These are phyloP conservation scores for Phaeophleospora eucalypticola DNA, from an alignment of 2,329 filamentous ascomycete genomes.

Conservation along the genomic window DNA sequence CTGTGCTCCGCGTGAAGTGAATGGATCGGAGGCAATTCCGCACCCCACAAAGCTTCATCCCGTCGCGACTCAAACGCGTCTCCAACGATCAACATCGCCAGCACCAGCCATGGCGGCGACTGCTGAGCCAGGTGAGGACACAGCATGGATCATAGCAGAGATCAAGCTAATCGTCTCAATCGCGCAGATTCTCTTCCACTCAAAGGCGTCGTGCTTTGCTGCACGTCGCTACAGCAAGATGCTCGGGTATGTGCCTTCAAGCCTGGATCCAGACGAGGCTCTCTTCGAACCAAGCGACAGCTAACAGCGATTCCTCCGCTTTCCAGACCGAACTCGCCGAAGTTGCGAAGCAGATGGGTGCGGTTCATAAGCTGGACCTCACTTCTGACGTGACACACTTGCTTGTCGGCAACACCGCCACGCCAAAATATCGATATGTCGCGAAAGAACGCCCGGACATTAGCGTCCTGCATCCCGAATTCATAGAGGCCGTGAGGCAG, in stretches of 20 bases:
- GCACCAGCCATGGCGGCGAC: constrained; percentile 17
- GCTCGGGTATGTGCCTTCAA: constrained; percentile 26
- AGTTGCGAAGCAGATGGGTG: constrained; percentile 76
- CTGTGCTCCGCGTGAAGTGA: no score
- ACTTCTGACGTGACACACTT: constrained; percentile 96
- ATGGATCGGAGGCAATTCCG: background rate
- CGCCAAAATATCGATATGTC: constrained; percentile 92
- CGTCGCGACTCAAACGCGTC: background rate
- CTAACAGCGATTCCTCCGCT: background rate
- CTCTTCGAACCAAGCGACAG: no score
- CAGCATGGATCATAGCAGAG: background rate
- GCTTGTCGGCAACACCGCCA: constrained; percentile 82
- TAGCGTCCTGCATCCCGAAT: constrained; percentile 73
- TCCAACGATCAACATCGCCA: background rate
- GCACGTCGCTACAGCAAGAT: constrained; percentile 32
- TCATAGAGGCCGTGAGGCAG: constrained; percentile 75
- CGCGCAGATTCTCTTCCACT: constrained; percentile 21
- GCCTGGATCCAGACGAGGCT: no score
- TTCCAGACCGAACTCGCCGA: constrained; percentile 40
- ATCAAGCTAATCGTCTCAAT: constrained; percentile 6
- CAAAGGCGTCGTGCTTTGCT: constrained; percentile 30
- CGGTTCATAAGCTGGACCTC: constrained; percentile 80
- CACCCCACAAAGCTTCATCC: background rate
- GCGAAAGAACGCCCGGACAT: constrained; percentile 85
- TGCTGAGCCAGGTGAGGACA: constrained; percentile 5